Base-by-base conservation (phyloP, 768 basidiomycete species). In the Suillus tomentosus region DNA sequence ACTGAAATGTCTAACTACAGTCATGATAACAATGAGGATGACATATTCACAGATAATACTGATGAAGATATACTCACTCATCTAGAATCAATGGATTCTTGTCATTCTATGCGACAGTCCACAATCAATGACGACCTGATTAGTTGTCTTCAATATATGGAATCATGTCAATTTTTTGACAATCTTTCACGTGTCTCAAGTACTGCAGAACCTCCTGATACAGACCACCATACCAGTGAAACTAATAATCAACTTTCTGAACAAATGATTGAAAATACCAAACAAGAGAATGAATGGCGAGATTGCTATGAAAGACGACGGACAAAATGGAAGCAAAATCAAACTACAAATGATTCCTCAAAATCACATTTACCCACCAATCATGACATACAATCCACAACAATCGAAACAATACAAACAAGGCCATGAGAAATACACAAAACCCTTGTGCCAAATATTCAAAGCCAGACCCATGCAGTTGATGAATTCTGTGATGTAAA, bases 11-110 rank as follows among this genome's bases (percentile, higher is more conserved):
- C 3, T 0, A 48, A 2, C 22, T 5, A 48, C 0, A 24, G 1
- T 48, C 3, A 3, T 48, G 47, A 0, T 66, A 78, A 1, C 45
- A 75, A 72, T 47, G 56, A 74, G 10, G 69, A 77, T 59, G 71
- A 76, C 61, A 69, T 77, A 62, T 76, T 77, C 64, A 53, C 62
- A 27, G 60, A 71, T 24, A 34, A 73, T 5, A 45, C 36, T 3
- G 27, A 39, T 0, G 22, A 47, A 14, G 40, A 40, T 2, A 60
- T 42, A 31, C 34, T 60, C 24, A 37, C 36, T 2, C 47, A 48
- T 2, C 4, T 48, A 22, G 11, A 51, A 14, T 51, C 50, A 2
- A 51, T 51, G 13, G 50, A 51, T 3, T 51, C 48, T 3, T 50
- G 13, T 24, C 13, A 1, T 50, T 50, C 48, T 2, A 24, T 50